Percentiles rank a stretch among this genome's conserved stretches.
These are phyloP conservation scores for Candida nonsorbophila DNA, from an alignment of 805 yeast genomes.

Conservation along the genomic window DNA sequence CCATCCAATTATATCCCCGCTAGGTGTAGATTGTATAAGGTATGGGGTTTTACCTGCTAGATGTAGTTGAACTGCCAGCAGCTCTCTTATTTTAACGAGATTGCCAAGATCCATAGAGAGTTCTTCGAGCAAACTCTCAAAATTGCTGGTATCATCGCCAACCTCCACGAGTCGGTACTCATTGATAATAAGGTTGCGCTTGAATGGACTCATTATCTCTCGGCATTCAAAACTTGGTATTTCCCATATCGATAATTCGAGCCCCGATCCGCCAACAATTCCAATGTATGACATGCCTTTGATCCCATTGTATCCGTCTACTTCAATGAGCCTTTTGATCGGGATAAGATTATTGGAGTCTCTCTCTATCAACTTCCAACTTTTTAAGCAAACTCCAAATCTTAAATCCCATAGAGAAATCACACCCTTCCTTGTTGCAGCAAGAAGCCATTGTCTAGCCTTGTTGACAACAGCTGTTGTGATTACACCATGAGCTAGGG, in stretches of 20 bases:
- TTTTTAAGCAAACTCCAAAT: conserved; percentile 53
- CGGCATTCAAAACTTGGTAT: conserved; percentile 58
- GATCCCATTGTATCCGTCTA: too few species aligned
- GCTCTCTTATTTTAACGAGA: too few species aligned
- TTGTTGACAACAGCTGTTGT: conserved; percentile 55
- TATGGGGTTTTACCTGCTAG: too few species aligned
- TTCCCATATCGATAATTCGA: conserved; percentile 72
- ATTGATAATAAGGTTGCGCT: conserved; percentile 6
- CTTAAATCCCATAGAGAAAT: conserved; percentile 80
- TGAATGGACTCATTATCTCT: conserved; percentile 16
- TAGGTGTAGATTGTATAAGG: conserved; percentile 3
- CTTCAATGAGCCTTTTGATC: conserved; percentile 4
- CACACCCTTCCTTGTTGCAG: conserved; percentile 74
- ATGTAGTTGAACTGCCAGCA: too few species aligned
- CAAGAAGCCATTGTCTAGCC: conserved; percentile 54
- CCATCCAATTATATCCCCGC: conserved; percentile 7
- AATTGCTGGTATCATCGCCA: conserved; percentile 8
- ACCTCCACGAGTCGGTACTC: conserved; percentile 19
- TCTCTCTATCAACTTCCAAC: conserved; percentile 51
- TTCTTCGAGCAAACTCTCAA: conserved; percentile 7
- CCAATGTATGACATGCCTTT: conserved; percentile 7
- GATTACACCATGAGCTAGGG: conserved; percentile 61
- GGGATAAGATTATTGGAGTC: conserved; percentile 11
- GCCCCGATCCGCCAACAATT: conserved; percentile 41
- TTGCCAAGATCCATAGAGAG: conserved; percentile 5